phyloP scores from a whole-genome alignment of 768 basidiomycete species.

The Lactarius tabidus region DNA sequence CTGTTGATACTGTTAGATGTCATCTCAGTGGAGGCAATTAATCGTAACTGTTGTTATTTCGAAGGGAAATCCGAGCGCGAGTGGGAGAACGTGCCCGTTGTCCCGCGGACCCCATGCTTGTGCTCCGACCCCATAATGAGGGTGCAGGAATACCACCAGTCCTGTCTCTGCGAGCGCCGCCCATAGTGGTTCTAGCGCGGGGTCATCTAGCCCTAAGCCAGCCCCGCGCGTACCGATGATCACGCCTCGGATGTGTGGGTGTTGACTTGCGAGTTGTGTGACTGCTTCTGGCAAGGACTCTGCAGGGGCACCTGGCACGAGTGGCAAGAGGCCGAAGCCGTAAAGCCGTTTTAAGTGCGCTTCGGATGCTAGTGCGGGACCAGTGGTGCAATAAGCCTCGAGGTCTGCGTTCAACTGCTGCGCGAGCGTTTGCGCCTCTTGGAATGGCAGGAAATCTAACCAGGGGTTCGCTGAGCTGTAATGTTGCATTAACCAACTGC shows the following conservation, averaged over 20 bases:
- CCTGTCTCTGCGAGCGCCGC: slow-evolving; percentile 63
- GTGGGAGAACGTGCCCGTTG: slow-evolving; percentile 84
- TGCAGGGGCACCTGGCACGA: slow-evolving; percentile 61
- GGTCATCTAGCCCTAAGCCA: slow-evolving; percentile 79
- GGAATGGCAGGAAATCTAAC: slow-evolving; percentile 78
- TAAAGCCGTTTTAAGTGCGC: slow-evolving; percentile 59
- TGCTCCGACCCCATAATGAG: slow-evolving; percentile 79
- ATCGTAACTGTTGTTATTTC: slow-evolving; percentile 67
- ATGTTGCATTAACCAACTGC: slow-evolving; percentile 6
- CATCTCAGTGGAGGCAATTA: neutral
- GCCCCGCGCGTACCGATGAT: slow-evolving; percentile 81
- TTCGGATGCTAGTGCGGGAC: slow-evolving; percentile 41
- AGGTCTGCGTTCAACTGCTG: slow-evolving; percentile 71
- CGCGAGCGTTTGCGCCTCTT: slow-evolving; percentile 63
- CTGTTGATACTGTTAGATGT: slow-evolving; percentile 27
- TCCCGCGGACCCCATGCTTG: slow-evolving; percentile 69
- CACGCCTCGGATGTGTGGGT: slow-evolving; percentile 63
- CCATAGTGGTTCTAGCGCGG: slow-evolving; percentile 76
- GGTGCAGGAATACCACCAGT: slow-evolving; percentile 79
- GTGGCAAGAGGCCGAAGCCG: slow-evolving; percentile 80
- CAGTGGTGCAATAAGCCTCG: slow-evolving; percentile 71
- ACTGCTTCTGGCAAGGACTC: slow-evolving; percentile 59
- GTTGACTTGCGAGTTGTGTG: slow-evolving; percentile 54
- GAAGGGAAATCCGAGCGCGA: slow-evolving; percentile 86
- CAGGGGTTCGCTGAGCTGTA: slow-evolving; percentile 83